These are phyloP conservation scores for Claviceps lovelessii DNA, from an alignment of 2,329 filamentous ascomycete genomes.

Conservation along the genomic window DNA sequence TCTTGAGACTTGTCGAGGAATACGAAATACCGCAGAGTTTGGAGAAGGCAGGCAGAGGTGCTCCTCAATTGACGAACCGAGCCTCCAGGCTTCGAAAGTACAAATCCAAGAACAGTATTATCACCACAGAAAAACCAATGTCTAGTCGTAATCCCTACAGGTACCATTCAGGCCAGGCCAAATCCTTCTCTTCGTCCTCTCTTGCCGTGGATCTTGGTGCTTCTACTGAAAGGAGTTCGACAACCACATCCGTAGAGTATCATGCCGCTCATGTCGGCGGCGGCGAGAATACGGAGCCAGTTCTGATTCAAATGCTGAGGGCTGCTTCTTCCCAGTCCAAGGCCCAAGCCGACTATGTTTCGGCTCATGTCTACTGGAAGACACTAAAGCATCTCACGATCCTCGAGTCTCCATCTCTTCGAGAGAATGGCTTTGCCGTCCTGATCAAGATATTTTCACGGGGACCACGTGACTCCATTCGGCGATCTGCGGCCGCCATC, in stretches of 20 bases:
- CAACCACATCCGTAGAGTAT: not conserved
- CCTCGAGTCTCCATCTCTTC: constrained; percentile 45
- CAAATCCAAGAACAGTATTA: constrained; percentile 43
- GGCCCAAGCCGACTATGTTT: constrained; percentile 67
- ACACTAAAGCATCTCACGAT: constrained; percentile 60
- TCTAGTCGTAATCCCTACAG: constrained; percentile 47
- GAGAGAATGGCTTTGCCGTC: constrained; percentile 54
- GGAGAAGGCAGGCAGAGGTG: constrained; percentile 42
- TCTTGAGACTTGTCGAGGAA: constrained; percentile 67
- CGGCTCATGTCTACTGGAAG: constrained; percentile 73
- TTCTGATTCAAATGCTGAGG: constrained; percentile 59
- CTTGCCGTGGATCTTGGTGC: constrained; percentile 4
- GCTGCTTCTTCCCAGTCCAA: constrained; percentile 65
- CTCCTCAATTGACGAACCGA: constrained; percentile 53
- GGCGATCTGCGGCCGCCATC: constrained; percentile 55
- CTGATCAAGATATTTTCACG: constrained; percentile 61
- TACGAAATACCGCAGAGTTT: constrained; percentile 62
- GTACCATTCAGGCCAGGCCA: constrained; percentile 14
- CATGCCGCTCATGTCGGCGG: not conserved
- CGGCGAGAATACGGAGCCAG: constrained; percentile 30
- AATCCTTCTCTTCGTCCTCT: not conserved
- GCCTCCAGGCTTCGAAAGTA: constrained; percentile 47
- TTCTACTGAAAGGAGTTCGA: not conserved
- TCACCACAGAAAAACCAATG: constrained; percentile 35
- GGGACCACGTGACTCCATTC: constrained; percentile 54